These are phyloP conservation scores for Luzula sylvatica DNA, from an alignment of 176 grass and related monocot genomes.

Conservation along the genomic window DNA sequence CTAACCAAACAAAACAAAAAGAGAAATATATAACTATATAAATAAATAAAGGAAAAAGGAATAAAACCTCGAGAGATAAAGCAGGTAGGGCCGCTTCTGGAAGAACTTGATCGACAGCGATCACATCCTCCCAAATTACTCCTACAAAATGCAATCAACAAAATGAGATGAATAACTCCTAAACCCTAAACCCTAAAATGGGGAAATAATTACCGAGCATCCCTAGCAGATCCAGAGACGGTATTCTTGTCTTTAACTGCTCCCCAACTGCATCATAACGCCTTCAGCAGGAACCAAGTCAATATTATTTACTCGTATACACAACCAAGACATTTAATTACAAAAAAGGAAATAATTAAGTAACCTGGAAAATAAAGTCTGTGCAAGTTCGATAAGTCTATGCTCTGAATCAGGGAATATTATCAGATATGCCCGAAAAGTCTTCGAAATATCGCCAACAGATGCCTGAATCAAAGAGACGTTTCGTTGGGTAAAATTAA, in stretches of 20 bases:
- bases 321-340: too few relatives aligned
- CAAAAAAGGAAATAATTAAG: slow-evolving; percentile 19
- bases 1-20: slow-evolving; percentile 12
- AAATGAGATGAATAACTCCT: background rate
- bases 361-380: slow-evolving; percentile 89
- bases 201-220: slow-evolving; percentile 92
- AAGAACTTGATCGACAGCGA: slow-evolving; percentile 67
- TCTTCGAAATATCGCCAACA: slow-evolving; percentile 84
- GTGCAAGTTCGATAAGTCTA: slow-evolving; percentile 86
- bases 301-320: too few relatives aligned
- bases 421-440: slow-evolving; percentile 89
- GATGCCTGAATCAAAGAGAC: slow-evolving; percentile 44
- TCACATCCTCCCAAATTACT: slow-evolving; percentile 69
- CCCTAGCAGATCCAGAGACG: slow-evolving; percentile 60
- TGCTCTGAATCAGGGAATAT: slow-evolving; percentile 96
- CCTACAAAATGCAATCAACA: slow-evolving; percentile 38
- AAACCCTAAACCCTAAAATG: too few relatives aligned
- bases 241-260: slow-evolving; percentile 60
- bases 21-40: slow-evolving; percentile 8
- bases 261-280: slow-evolving; percentile 62
- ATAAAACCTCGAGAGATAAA: slow-evolving; percentile 82
- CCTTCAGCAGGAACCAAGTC: slow-evolving; percentile 41
- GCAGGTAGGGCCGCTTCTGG: slow-evolving; percentile 86
- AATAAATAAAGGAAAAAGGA: slow-evolving; percentile 15
- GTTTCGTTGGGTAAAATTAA: background rate